Evolutionary conservation across 1,284 basidiomycete species (phyloP), one percentile per base, ranked within the genome.

Genomic region (Vanrija sp.): DNA sequence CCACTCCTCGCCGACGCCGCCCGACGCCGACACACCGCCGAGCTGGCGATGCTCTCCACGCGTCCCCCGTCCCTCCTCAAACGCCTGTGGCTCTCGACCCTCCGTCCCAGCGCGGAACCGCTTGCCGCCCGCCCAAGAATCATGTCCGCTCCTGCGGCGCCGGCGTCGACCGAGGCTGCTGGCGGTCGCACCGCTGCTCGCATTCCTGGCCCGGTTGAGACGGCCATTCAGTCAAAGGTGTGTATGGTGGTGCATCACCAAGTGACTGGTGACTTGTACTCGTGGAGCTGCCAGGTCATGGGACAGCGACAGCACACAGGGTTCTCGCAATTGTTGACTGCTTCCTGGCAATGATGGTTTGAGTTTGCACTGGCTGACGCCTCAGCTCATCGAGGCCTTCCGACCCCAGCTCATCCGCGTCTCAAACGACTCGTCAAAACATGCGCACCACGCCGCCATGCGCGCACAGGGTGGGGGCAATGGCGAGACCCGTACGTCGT

Each of bases 381-480:
- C 18, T 6, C 49, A 76, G 74, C 62, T 76, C 23, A 65, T 71
- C 21, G 69, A 75, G 21, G 66, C 65, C 6, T 68, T 76, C 54
- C 49, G 71, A 52, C 75, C 75, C 14, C 57, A 60, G 8, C 55
- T 75, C 21, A 64, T 77, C 43, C 60, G 73, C 40, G 71, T 77
- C 43, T 67, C 66, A 46, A 77, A 77, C 54, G 75, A 77, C 58
- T 76, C 74, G 7, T 63, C 61, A 19, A 76, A 77, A 62, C 75
- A 77, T 57, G 56, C 72, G 3, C 74, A 77, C 62, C 75, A 77
- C 52, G 60, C 72, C 0, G 65, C 75, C 1, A 77, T 77, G 75
- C 58, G 71, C 49, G 74, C 73, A 0, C 61, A 66, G 38, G 73
- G 72, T 4, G 75, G 75, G 7, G 75, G 75, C 7, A 63, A 61